phyloP scores from a whole-genome alignment of 805 yeast genomes.

The Teunomyces barrocoloradensis region DNA sequence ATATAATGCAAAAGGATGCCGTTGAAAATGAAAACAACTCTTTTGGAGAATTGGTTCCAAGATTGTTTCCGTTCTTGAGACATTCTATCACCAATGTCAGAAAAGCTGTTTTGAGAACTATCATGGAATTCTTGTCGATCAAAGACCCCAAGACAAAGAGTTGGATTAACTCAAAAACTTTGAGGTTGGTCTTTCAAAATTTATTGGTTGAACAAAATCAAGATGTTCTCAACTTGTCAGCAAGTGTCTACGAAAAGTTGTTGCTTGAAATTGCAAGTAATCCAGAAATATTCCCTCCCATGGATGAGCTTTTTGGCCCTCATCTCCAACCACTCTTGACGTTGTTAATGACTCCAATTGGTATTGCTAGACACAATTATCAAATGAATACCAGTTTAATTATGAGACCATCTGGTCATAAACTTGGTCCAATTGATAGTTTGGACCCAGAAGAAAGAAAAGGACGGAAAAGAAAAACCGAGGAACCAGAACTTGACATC shows the following conservation, averaged over 20 bases:
- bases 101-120: slow-evolving; percentile 78
- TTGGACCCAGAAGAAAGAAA: slow-evolving; percentile 28
- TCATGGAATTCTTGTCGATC: slow-evolving; percentile 69
- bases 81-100: slow-evolving; percentile 93
- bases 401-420: slow-evolving; percentile 73
- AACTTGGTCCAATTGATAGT: slow-evolving; percentile 22
- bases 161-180: slow-evolving; percentile 77
- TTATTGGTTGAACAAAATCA: slow-evolving; percentile 83
- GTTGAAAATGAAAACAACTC: slow-evolving; percentile 42
- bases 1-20: slow-evolving; percentile 65
- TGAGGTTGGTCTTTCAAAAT: slow-evolving; percentile 82
- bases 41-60: slow-evolving; percentile 78
- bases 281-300: slow-evolving; percentile 29
- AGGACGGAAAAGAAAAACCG: slow-evolving; percentile 48
- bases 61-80: slow-evolving; percentile 86
- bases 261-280: slow-evolving; percentile 42
- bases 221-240: slow-evolving; percentile 64
- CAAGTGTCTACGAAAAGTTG: slow-evolving; percentile 56
- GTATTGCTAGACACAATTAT: slow-evolving; percentile 85
- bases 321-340: slow-evolving; percentile 63
- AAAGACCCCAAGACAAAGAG: slow-evolving; percentile 49
- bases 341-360: slow-evolving; percentile 88
- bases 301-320: slow-evolving; percentile 52
- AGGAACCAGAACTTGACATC: slow-evolving; percentile 24
- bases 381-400: slow-evolving; percentile 75